phyloP scores from a whole-genome alignment of 352 stramenopile species.

The Phytophthora constricta region DNA sequence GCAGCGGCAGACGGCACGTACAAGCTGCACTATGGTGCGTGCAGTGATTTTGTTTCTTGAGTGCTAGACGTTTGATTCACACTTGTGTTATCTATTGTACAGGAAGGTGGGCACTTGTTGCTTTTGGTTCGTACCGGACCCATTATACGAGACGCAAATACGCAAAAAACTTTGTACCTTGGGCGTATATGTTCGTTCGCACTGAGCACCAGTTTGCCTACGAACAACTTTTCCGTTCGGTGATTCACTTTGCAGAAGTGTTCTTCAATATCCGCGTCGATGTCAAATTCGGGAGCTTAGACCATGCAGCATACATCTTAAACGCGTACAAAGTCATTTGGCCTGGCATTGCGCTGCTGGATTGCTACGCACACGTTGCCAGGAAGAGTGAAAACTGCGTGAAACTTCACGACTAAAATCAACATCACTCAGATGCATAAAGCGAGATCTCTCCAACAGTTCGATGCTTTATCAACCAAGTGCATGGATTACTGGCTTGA shows the following conservation, averaged over 20 bases:
- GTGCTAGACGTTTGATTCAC: neutral
- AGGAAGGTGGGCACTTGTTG: constrained; percentile 15
- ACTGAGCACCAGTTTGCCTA: constrained; percentile 20
- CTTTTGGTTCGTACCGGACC: constrained; percentile 8
- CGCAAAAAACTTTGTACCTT: constrained; percentile 22
- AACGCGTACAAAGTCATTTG: constrained; percentile 16
- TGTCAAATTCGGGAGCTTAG: constrained; percentile 22
- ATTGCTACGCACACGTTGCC: constrained; percentile 26
- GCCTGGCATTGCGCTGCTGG: constrained; percentile 15
- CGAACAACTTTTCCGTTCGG: constrained; percentile 8
- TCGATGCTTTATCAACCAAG: too few species aligned
- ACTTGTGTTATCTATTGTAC: neutral
- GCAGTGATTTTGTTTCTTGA: neutral
- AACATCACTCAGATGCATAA: too few species aligned
- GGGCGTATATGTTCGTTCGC: constrained; percentile 24
- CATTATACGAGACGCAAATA: constrained; percentile 2
- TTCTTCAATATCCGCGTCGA: constrained; percentile 13
- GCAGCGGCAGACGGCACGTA: constrained; percentile 20
- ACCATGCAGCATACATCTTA: constrained; percentile 20
- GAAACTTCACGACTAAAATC: too few species aligned
- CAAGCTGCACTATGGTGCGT: constrained; percentile 12
- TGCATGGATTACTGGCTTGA: too few species aligned
- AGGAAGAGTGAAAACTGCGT: too few species aligned
- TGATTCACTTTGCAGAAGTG: neutral
- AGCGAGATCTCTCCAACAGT: too few species aligned